phyloP scores from a whole-genome alignment of 2,329 filamentous ascomycete species.

The Phoma sp. region DNA sequence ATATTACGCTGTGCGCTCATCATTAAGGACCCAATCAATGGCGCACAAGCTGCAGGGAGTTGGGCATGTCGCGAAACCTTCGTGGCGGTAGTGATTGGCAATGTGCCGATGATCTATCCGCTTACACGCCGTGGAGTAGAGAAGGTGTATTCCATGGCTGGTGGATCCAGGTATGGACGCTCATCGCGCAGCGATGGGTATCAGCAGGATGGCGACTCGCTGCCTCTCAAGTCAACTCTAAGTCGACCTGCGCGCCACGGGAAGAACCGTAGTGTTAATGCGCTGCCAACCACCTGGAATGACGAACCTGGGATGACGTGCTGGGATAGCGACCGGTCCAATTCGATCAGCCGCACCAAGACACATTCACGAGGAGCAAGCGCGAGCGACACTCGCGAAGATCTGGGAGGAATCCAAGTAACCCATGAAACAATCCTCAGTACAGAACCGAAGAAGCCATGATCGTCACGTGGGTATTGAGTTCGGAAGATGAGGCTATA shows the following conservation, averaged over 20 bases:
- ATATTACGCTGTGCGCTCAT: slow-evolving; percentile 53
- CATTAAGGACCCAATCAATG: slow-evolving; percentile 41
- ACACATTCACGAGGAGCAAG: background rate
- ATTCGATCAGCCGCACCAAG: slow-evolving; percentile 1
- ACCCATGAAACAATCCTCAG: slow-evolving; percentile 9
- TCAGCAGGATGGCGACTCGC: slow-evolving; percentile 8
- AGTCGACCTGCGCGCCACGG: background rate
- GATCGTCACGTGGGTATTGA: background rate
- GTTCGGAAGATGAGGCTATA: too few relatives aligned
- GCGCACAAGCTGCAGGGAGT: slow-evolving; percentile 47
- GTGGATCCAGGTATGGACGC: slow-evolving; percentile 1
- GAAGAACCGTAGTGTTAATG: slow-evolving; percentile 6
- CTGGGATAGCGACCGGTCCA: slow-evolving; percentile 9
- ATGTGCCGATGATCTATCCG: slow-evolving; percentile 52
- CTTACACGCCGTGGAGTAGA: slow-evolving; percentile 19
- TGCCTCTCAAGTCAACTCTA: slow-evolving; percentile 10
- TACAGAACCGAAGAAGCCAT: slow-evolving; percentile 1
- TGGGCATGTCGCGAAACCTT: slow-evolving; percentile 56
- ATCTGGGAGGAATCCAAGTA: slow-evolving; percentile 6
- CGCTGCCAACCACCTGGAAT: slow-evolving; percentile 10
- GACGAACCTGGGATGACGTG: slow-evolving; percentile 9
- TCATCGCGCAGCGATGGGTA: background rate
- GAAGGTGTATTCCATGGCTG: slow-evolving; percentile 14
- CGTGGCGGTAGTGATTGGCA: slow-evolving; percentile 52
- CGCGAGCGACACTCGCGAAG: background rate